A percentile compares a stretch with the other conserved stretches of the same genome.
Evolutionary conservation across 2,329 filamentous ascomycete species (phyloP).

Genomic region (Exophiala xenobiotica): DNA sequence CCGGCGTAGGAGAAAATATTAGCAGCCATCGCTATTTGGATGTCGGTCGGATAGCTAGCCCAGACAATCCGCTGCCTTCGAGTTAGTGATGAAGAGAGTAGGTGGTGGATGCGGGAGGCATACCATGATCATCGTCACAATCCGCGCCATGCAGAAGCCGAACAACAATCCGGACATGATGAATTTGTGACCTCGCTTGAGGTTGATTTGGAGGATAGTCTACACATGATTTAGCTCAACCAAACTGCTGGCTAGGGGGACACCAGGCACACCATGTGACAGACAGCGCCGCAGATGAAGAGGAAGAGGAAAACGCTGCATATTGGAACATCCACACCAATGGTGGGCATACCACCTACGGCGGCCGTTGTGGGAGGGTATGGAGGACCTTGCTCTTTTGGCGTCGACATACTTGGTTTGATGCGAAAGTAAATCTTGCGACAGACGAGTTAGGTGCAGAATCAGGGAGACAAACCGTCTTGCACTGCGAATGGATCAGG

Average conservation of each 20-base stretch:
- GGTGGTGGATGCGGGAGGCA: neutral
- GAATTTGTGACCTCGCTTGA: conserved; percentile 48
- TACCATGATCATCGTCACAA: conserved; percentile 46
- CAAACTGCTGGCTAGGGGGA: neutral
- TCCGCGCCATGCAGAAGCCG: conserved; percentile 53
- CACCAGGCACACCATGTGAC: conserved; percentile 43
- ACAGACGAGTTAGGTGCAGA: too few relatives aligned
- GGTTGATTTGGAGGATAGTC: conserved; percentile 46
- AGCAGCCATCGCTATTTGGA: conserved; percentile 56
- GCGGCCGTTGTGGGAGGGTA: conserved; percentile 36
- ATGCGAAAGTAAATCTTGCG: neutral
- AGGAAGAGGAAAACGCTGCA: conserved; percentile 59
- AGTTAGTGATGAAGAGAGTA: neutral
- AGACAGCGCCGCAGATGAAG: conserved; percentile 43
- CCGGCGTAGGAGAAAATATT: conserved; percentile 71
- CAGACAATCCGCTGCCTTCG: conserved; percentile 49
- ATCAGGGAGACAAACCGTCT: neutral
- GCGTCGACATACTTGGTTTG: conserved; percentile 1
- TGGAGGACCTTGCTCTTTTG: conserved; percentile 44
- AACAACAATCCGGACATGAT: conserved; percentile 46
- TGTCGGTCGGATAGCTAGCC: conserved; percentile 49
- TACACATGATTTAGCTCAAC: neutral
- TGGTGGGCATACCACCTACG: conserved; percentile 52
- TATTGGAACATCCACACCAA: conserved; percentile 50
- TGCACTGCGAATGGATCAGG: neutral